phyloP scores from a whole-genome alignment of 73 alveolate genomes.

The Symbiodinium pilosum region DNA sequence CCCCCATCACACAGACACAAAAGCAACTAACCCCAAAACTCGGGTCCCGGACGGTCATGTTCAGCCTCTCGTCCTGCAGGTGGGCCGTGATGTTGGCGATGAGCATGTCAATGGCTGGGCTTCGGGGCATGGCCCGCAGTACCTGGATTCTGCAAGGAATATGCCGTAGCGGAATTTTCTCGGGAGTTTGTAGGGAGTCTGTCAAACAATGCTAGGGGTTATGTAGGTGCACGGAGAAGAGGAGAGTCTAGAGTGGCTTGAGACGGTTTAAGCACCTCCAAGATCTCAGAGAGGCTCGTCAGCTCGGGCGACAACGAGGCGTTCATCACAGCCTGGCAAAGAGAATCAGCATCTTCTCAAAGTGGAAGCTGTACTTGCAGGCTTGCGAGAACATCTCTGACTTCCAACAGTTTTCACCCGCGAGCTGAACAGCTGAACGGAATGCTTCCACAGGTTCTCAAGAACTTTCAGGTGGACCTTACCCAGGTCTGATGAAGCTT shows the following conservation, averaged over 20 bases:
- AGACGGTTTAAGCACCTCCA: not conserved
- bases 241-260: not conserved
- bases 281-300: not conserved
- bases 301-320: not conserved
- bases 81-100: not conserved
- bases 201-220: too few species aligned
- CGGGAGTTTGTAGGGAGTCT: too few species aligned
- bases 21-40: too few species aligned
- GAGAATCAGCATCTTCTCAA: not conserved
- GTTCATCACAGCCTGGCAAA: not conserved
- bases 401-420: not conserved
- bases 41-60: slow-evolving; percentile 1
- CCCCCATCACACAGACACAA: too few species aligned
- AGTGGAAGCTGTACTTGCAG: too few species aligned
- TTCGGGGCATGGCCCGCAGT: not conserved
- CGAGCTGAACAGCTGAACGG: too few species aligned
- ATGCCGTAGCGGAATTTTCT: too few species aligned
- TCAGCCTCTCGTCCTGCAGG: not conserved
- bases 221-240: too few species aligned
- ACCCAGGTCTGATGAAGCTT: too few species aligned
- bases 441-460: too few species aligned
- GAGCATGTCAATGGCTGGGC: not conserved
- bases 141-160: not conserved
- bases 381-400: not conserved
- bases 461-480: too few species aligned